Evolutionary conservation across 176 grass and related monocot genomes (phyloP).

Genomic region (Microstegium vimineum): DNA sequence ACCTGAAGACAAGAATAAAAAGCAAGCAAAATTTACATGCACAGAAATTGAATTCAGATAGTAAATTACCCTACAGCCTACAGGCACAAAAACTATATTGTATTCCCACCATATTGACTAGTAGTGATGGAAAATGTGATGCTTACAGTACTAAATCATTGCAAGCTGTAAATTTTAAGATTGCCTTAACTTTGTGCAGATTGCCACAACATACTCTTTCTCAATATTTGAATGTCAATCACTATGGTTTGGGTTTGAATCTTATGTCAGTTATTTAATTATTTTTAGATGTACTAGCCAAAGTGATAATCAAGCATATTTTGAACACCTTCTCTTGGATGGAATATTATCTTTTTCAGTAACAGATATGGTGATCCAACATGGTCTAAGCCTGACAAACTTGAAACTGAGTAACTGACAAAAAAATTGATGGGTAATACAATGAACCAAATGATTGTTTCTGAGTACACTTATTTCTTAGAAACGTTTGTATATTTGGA

Average conservation of each 20-base stretch:
- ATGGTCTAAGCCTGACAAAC: neutral
- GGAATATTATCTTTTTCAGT: neutral
- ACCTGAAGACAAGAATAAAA: slow-evolving; percentile 50
- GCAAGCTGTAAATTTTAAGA: neutral
- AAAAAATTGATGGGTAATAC: neutral
- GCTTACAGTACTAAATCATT: neutral
- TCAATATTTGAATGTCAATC: neutral
- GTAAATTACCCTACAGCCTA: slow-evolving; percentile 11
- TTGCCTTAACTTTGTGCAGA: neutral
- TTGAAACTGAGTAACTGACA: neutral
- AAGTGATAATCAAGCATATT: neutral
- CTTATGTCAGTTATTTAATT: neutral
- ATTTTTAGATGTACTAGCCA: neutral
- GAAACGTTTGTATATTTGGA: neutral
- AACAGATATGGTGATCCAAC: neutral
- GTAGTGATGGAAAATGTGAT: neutral
- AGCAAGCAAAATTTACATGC: slow-evolving; percentile 1
- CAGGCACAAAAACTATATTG: neutral
- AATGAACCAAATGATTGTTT: neutral
- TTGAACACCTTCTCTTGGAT: neutral
- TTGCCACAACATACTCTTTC: neutral
- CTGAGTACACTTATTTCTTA: neutral
- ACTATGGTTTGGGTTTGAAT: neutral
- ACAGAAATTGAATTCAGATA: neutral
- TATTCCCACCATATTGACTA: neutral